phyloP scores from a whole-genome alignment of 305 asterid species.

The Rubia occidens region DNA sequence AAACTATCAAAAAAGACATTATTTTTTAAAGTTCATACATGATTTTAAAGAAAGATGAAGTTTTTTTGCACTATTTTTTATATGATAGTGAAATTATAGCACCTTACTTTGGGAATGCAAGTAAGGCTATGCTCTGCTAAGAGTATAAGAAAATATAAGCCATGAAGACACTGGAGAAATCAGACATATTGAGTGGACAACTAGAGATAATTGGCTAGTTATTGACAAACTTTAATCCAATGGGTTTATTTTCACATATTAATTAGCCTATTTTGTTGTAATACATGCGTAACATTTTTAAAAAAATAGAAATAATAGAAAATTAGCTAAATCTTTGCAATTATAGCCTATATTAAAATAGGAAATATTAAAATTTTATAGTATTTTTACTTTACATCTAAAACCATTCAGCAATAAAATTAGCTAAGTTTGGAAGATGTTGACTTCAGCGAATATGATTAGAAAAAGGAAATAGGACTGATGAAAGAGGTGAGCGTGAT shows the following conservation, averaged over 20 bases:
- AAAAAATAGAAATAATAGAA: no score
- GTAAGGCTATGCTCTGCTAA: constrained; percentile 76
- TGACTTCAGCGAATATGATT: no score
- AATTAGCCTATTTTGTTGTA: neutral
- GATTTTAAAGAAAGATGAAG: neutral
- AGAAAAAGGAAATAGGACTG: no score
- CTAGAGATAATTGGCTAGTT: constrained; percentile 41
- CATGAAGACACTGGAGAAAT: constrained; percentile 84
- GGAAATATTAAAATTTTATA: no score
- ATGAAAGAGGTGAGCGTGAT: no score
- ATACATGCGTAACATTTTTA: neutral
- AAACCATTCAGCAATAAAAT: no score
- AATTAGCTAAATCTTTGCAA: no score
- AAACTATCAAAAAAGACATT: no score
- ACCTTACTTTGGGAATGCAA: constrained; percentile 36
- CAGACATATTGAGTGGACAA: constrained; percentile 87
- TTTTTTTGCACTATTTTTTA: neutral
- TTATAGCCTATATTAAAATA: no score
- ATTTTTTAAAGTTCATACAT: neutral
- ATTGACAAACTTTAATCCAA: constrained; percentile 2
- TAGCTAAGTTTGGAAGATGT: no score
- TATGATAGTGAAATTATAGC: neutral
- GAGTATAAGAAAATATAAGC: constrained; percentile 68
- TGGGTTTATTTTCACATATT: neutral
- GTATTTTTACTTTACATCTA: no score